A percentile compares a stretch with the other conserved stretches of the same genome.
Conservation (phyloP, 768 basidiomycete species). For the Steccherinum ochraceum region DNA sequence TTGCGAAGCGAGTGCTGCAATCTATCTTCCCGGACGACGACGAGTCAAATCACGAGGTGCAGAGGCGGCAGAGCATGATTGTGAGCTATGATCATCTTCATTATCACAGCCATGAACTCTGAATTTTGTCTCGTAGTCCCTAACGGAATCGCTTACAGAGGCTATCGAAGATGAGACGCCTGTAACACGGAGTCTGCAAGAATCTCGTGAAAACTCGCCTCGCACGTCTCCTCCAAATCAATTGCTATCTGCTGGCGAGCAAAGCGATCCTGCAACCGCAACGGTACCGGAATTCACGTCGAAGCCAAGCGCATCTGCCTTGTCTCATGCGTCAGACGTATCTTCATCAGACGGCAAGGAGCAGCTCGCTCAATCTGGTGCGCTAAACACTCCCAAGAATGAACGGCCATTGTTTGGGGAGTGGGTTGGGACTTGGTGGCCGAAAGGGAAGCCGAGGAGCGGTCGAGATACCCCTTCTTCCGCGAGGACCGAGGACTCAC, state of each 20-base stretch:
- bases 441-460: conserved; percentile 38
- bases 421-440: conserved; percentile 78
- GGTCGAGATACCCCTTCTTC: conserved; percentile 15
- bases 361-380: background rate
- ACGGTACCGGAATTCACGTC: conserved; percentile 5
- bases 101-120: background rate
- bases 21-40: conserved; percentile 51
- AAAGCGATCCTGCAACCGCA: background rate
- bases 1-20: conserved; percentile 62
- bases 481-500: conserved; percentile 1
- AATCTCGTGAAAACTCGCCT: no score
- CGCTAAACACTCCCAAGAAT: conserved; percentile 13
- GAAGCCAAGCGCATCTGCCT: conserved; percentile 8
- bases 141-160: conserved; percentile 40
- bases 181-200: conserved; percentile 21
- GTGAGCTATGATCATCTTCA: conserved; percentile 31
- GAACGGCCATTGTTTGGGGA: conserved; percentile 45
- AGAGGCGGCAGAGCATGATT: conserved; percentile 51
- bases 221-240: background rate
- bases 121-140: conserved; percentile 26
- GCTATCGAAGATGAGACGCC: conserved; percentile 45
- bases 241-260: background rate
- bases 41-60: conserved; percentile 39
- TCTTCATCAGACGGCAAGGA: background rate
- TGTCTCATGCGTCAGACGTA: background rate